Base-by-base conservation (phyloP, 768 basidiomycete genomes). In the Sporobolomyces roseus region DNA sequence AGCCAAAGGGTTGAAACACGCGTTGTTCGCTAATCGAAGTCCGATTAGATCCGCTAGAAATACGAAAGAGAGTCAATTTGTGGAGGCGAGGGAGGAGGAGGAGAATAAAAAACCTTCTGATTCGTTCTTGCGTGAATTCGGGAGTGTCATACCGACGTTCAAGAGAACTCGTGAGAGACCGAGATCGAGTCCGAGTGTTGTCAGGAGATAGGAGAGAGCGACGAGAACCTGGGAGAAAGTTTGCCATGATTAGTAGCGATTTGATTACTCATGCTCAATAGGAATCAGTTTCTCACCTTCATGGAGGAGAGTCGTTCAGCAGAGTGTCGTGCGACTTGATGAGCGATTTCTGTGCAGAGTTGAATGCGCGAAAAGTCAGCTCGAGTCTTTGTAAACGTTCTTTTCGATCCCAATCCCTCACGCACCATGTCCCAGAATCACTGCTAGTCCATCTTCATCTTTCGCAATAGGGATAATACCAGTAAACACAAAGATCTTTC, bases 1-100 rank as follows among this genome's bases (percentile, higher is more conserved):
- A 27, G 87, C 88, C 23, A 78, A 80, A 0, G 93, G 93, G 75
- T 97, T 84, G 77, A 85, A 97, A 79, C 93, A 98, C 0, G 92
- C 93, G 72, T 82, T 83, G 56, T 90, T 83, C 80, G 88, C 88
- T 32, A 97, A 81, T 9, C 83, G 83, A 52, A 97, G 78, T 12
- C 94, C 93, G 58, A 98, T 88, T 33, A 85, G 82, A 77, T 97
- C 93, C 43, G 93, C 93, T 91, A 61, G 21, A 36, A 43, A 19
- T 29, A 27, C 29, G 17, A 1, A 41, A 27, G 38, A 9, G 38
- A 21, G 33, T 30, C 30, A 61, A 14, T 41, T 10, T 27, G 5
- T 53, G 5, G 23, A 17, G 4, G 58, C 16, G 46, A 45, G 75
- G 61, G 52, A 12, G 16, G 32, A 21, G 16, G 16, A 23, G 12